A percentile compares a stretch with the other conserved stretches of the same genome.
These are phyloP conservation scores for Trametopsis cervina DNA, from an alignment of 768 basidiomycete genomes.

Conservation along the genomic window DNA sequence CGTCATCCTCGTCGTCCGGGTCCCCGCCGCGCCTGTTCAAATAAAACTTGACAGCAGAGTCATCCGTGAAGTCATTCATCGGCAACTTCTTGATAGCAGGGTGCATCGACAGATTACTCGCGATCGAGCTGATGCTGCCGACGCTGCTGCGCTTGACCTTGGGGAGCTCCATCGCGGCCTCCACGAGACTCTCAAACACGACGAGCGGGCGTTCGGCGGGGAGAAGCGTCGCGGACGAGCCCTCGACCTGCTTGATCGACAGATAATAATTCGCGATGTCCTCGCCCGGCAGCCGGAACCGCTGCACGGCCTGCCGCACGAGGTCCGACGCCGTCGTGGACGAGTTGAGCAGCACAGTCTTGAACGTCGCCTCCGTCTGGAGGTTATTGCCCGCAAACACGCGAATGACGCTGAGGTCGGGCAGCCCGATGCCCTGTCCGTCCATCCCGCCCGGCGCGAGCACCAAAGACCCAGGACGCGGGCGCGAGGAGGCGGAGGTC, in stretches of 20 bases:
- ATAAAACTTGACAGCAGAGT: slow-evolving; percentile 95
- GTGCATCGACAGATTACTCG: slow-evolving; percentile 88
- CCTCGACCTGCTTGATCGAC: slow-evolving; percentile 90
- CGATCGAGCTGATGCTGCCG: slow-evolving; percentile 89
- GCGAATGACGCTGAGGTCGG: slow-evolving; percentile 89
- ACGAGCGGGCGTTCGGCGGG: slow-evolving; percentile 76
- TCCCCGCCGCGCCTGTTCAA: slow-evolving; percentile 57
- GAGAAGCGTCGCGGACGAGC: slow-evolving; percentile 68
- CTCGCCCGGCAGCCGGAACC: slow-evolving; percentile 74
- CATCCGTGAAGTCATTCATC: slow-evolving; percentile 98
- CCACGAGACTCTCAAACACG: slow-evolving; percentile 81
- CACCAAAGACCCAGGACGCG: slow-evolving; percentile 74
- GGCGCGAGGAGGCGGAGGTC: slow-evolving; percentile 37
- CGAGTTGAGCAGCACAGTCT: slow-evolving; percentile 89
- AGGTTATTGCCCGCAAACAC: slow-evolving; percentile 90
- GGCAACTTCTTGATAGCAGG: slow-evolving; percentile 91
- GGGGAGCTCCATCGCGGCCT: slow-evolving; percentile 72
- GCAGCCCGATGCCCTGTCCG: slow-evolving; percentile 55
- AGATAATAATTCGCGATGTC: slow-evolving; percentile 73
- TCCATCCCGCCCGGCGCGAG: slow-evolving; percentile 55
- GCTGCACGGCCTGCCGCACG: slow-evolving; percentile 87
- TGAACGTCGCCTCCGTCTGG: slow-evolving; percentile 95
- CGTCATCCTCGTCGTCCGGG: slow-evolving; percentile 33
- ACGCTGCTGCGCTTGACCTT: slow-evolving; percentile 92
- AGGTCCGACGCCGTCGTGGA: slow-evolving; percentile 81